Conservation (phyloP, 805 yeast species). For the Torulaspora microellipsoides region DNA sequence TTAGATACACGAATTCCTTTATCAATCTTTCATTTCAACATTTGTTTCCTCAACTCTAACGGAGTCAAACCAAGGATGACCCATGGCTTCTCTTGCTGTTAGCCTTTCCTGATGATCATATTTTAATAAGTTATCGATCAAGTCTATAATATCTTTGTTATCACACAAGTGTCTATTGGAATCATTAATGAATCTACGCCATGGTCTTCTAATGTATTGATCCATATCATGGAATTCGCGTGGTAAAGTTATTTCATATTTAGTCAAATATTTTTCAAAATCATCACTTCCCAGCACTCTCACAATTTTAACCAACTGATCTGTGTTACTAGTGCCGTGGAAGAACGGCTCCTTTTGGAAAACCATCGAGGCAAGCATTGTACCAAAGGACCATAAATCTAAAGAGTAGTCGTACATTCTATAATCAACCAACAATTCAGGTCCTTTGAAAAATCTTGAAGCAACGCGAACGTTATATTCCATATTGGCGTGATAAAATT, state of each 20-base stretch:
- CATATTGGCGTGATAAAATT: slow-evolving; percentile 82
- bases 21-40: neutral
- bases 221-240: slow-evolving; percentile 75
- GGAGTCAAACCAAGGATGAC: slow-evolving; percentile 42
- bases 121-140: slow-evolving; percentile 71
- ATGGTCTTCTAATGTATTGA: slow-evolving; percentile 75
- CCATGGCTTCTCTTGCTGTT: slow-evolving; percentile 86
- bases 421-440: slow-evolving; percentile 80
- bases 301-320: slow-evolving; percentile 85
- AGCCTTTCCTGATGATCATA: slow-evolving; percentile 87
- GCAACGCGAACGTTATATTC: slow-evolving; percentile 94
- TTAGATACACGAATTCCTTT: neutral
- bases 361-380: slow-evolving; percentile 85
- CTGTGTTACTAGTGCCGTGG: slow-evolving; percentile 86
- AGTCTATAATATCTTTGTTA: slow-evolving; percentile 69
- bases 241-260: slow-evolving; percentile 67
- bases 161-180: slow-evolving; percentile 61
- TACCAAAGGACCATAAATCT: slow-evolving; percentile 93
- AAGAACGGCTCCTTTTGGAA: slow-evolving; percentile 90
- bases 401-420: slow-evolving; percentile 87
- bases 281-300: slow-evolving; percentile 84
- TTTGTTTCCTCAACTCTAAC: slow-evolving; percentile 13
- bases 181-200: slow-evolving; percentile 71
- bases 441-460: slow-evolving; percentile 89
- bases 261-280: slow-evolving; percentile 59